phyloP scores from a whole-genome alignment of 768 basidiomycete genomes.

The Russula earlei region DNA sequence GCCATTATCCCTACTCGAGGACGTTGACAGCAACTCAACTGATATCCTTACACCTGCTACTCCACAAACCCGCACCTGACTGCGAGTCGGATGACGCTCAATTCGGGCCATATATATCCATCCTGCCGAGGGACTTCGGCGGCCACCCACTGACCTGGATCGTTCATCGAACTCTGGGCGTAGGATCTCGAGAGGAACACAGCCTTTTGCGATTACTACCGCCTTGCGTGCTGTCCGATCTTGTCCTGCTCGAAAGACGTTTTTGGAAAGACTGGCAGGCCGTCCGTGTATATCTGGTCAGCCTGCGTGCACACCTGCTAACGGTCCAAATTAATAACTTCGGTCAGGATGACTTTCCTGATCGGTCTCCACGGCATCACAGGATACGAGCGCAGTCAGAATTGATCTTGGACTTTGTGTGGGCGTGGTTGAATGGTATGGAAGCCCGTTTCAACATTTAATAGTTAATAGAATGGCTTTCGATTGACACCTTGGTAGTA shows the following conservation, averaged over 20 bases:
- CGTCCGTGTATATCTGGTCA: slow-evolving; percentile 44
- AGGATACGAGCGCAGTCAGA: slow-evolving; percentile 1
- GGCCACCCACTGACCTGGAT: slow-evolving; percentile 80
- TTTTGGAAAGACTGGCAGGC: slow-evolving; percentile 54
- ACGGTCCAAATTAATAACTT: not conserved
- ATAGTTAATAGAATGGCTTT: not conserved
- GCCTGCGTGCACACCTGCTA: not conserved
- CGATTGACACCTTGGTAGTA: slow-evolving; percentile 37
- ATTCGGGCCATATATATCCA: slow-evolving; percentile 72
- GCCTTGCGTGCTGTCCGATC: slow-evolving; percentile 31
- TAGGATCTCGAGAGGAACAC: slow-evolving; percentile 19
- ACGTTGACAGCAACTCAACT: slow-evolving; percentile 59
- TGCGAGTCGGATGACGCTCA: slow-evolving; percentile 40
- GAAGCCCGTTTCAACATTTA: slow-evolving; percentile 19
- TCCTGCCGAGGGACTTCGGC: slow-evolving; percentile 63
- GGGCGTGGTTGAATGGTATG: slow-evolving; percentile 89
- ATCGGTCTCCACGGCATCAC: not conserved
- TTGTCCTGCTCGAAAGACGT: slow-evolving; percentile 36
- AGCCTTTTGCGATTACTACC: slow-evolving; percentile 40
- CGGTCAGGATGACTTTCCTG: slow-evolving; percentile 5
- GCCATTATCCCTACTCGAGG: slow-evolving; percentile 41
- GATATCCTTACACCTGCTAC: slow-evolving; percentile 69
- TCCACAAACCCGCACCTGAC: slow-evolving; percentile 45
- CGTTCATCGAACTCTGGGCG: slow-evolving; percentile 24
- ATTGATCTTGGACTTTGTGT: slow-evolving; percentile 46